Evolutionary conservation across 768 basidiomycete species (phyloP).

Genomic region (Boletus rubropictus): DNA sequence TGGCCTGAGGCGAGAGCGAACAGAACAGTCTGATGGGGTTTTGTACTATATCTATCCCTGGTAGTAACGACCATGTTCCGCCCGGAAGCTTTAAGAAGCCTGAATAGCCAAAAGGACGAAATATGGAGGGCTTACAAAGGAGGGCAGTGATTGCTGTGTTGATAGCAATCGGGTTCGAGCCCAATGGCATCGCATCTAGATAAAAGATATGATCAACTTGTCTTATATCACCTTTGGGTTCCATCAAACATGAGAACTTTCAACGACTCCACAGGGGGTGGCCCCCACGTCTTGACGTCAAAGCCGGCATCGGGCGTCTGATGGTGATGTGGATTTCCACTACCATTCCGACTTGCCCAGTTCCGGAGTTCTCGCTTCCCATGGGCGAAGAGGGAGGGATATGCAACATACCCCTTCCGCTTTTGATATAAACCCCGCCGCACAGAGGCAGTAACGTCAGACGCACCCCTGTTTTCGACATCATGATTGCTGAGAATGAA

Average conservation of each 20-base stretch:
- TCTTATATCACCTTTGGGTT: background rate
- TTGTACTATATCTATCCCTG: constrained; percentile 26
- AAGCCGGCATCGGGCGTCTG: too few relatives aligned
- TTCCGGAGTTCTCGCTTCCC: background rate
- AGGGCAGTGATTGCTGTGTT: constrained; percentile 12
- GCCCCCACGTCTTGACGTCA: background rate
- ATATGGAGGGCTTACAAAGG: background rate
- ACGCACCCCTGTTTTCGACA: background rate
- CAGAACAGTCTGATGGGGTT: background rate
- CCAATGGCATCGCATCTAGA: constrained; percentile 8
- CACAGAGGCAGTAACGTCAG: background rate
- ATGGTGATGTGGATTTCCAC: background rate
- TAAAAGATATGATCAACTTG: constrained; percentile 4
- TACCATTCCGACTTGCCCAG: background rate
- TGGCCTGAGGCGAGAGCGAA: background rate
- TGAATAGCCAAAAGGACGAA: constrained; percentile 11
- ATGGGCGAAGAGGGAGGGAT: background rate
- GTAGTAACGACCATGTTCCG: constrained; percentile 1
- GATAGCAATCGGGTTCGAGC: background rate
- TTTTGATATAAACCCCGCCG: background rate
- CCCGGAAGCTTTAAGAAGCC: constrained; percentile 4
- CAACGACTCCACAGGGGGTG: background rate
- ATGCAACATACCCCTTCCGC: background rate
- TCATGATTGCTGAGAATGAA: background rate
- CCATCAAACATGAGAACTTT: constrained; percentile 2